Conservation (phyloP, 768 basidiomycete species). For the Pleurotus djamor region DNA sequence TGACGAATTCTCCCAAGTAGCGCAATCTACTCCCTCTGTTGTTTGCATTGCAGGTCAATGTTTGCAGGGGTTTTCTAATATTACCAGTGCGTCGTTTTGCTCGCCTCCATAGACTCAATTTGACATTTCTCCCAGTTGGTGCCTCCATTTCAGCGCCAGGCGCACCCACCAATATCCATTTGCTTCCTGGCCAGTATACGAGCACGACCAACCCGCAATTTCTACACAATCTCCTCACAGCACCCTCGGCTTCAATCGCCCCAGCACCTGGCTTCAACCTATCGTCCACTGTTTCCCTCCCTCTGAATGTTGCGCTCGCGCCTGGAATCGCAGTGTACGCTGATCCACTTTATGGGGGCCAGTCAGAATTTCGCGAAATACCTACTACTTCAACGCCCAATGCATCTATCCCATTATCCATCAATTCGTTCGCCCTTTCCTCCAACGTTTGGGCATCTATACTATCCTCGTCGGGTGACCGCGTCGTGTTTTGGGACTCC, state of each 20-base stretch:
- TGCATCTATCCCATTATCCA: constrained; percentile 46
- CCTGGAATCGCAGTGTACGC: constrained; percentile 72
- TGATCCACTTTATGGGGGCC: constrained; percentile 61
- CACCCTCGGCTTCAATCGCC: constrained; percentile 56
- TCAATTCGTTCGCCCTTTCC: constrained; percentile 66
- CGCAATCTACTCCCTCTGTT: constrained; percentile 58
- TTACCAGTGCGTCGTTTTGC: constrained; percentile 44
- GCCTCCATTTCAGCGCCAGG: constrained; percentile 59
- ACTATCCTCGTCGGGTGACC: constrained; percentile 48
- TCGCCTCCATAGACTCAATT: neutral
- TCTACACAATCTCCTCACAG: constrained; percentile 65
- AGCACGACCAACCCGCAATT: constrained; percentile 70
- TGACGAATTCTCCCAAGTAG: constrained; percentile 29
- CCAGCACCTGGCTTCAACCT: constrained; percentile 67
- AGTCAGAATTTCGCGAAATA: constrained; percentile 56
- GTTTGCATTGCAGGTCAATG: constrained; percentile 91
- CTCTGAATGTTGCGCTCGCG: constrained; percentile 63
- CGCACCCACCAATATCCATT: constrained; percentile 48
- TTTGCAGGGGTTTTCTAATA: constrained; percentile 75
- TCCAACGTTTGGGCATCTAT: constrained; percentile 70
- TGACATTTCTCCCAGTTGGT: constrained; percentile 51
- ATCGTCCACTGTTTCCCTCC: constrained; percentile 52
- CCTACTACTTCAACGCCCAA: constrained; percentile 47
- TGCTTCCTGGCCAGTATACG: constrained; percentile 79
- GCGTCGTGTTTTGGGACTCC: constrained; percentile 76